These are phyloP conservation scores for Peronospora farinosa DNA, from an alignment of 352 stramenopile genomes.

Conservation along the genomic window DNA sequence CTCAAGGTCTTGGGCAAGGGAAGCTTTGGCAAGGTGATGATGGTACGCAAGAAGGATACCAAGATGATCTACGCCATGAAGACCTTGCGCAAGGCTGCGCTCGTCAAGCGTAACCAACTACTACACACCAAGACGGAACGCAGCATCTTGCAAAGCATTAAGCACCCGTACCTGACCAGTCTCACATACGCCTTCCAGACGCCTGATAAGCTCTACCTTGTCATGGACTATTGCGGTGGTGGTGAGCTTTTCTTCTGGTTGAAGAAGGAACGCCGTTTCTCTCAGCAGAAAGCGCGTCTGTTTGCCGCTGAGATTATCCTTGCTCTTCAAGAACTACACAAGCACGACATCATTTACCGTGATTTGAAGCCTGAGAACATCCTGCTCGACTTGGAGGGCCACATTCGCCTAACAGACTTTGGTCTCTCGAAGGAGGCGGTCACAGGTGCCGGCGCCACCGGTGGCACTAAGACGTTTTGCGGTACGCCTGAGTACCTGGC, in stretches of 20 bases:
- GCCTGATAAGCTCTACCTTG: slow-evolving; percentile 90
- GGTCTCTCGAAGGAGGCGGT: slow-evolving; percentile 92
- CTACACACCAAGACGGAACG: slow-evolving; percentile 92
- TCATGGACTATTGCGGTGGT: slow-evolving; percentile 92
- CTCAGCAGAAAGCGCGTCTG: slow-evolving; percentile 86
- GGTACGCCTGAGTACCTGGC: slow-evolving; percentile 93
- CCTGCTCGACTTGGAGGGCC: slow-evolving; percentile 89
- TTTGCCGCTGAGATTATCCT: slow-evolving; percentile 92
- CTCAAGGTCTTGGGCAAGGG: slow-evolving; percentile 93
- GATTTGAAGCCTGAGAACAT: slow-evolving; percentile 97
- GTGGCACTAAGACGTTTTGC: slow-evolving; percentile 89
- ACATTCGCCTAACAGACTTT: slow-evolving; percentile 93
- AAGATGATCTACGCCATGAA: slow-evolving; percentile 95
- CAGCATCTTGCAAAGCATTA: slow-evolving; percentile 89
- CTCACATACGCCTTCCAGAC: slow-evolving; percentile 88
- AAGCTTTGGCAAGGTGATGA: slow-evolving; percentile 94
- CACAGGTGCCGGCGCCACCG: slow-evolving; percentile 66
- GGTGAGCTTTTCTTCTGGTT: slow-evolving; percentile 95
- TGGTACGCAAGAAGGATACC: slow-evolving; percentile 91
- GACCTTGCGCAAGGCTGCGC: slow-evolving; percentile 88
- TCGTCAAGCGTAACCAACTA: slow-evolving; percentile 92
- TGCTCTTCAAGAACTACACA: slow-evolving; percentile 89
- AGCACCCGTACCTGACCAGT: slow-evolving; percentile 88
- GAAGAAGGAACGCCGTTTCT: slow-evolving; percentile 91
- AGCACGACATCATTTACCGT: slow-evolving; percentile 94